These are phyloP conservation scores for Toxicodendron radicans DNA, from an alignment of 345 rosid genomes.

Conservation along the genomic window DNA sequence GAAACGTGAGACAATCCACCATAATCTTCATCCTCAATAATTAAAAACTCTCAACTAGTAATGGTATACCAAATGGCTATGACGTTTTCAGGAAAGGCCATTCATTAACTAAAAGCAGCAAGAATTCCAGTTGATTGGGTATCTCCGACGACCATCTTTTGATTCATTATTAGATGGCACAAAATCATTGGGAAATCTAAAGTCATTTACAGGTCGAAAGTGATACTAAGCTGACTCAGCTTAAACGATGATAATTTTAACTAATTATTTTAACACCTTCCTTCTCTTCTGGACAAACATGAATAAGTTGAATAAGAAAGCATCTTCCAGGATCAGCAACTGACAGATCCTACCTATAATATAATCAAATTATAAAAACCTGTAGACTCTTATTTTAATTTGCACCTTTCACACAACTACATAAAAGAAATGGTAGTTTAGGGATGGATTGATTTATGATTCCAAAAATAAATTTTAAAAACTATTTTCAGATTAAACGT, in stretches of 20 bases:
- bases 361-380: no score
- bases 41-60: background rate
- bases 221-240: background rate
- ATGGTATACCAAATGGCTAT: no score
- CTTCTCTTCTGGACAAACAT: background rate
- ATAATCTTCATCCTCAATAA: background rate
- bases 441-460: no score
- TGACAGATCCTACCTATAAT: background rate
- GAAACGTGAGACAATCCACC: background rate
- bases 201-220: conserved; percentile 7
- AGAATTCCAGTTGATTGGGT: no score
- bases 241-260: background rate
- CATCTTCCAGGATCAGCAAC: background rate
- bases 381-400: no score
- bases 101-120: no score
- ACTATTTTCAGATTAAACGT: no score
- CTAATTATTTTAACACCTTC: background rate
- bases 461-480: no score
- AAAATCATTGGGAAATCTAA: conserved; percentile 1
- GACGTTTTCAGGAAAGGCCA: background rate
- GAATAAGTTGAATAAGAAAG: background rate
- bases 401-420: no score
- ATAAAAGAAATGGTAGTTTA: no score
- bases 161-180: background rate
- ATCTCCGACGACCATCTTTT: background rate